Percentiles rank a stretch among this genome's conserved stretches.
Conservation (phyloP, 192 early-diverging fungal species). For the Dimargaris verticillata region DNA sequence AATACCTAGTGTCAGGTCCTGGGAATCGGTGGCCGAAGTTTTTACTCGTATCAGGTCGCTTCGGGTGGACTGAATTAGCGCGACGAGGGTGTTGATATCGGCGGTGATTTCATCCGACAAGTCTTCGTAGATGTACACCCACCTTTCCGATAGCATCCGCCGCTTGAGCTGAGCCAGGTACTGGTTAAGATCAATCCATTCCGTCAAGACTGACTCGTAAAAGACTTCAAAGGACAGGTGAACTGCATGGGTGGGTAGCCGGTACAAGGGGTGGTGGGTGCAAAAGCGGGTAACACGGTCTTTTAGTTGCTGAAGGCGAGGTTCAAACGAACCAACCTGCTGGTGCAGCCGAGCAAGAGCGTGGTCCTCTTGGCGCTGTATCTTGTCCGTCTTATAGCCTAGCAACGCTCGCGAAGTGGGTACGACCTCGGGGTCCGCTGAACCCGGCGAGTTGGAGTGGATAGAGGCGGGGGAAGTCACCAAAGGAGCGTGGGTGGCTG, state of each 20-base stretch:
- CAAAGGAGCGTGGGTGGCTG: background rate
- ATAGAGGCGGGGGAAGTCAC: background rate
- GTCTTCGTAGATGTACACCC: slow-evolving; percentile 10
- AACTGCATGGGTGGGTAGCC: background rate
- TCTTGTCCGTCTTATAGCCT: background rate
- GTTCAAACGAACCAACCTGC: slow-evolving; percentile 9
- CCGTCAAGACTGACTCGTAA: background rate
- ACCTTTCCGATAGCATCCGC: slow-evolving; percentile 5
- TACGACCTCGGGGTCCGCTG: background rate
- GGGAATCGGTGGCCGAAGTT: background rate
- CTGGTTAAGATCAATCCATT: slow-evolving; percentile 3
- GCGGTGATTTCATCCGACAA: slow-evolving; percentile 5
- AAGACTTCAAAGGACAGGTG: background rate
- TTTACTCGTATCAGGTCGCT: slow-evolving; percentile 2
- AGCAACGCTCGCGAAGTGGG: background rate
- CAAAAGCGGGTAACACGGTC: background rate
- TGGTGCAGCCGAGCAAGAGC: slow-evolving; percentile 10
- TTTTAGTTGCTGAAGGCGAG: slow-evolving; percentile 5
- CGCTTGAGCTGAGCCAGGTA: slow-evolving; percentile 7
- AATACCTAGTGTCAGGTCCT: background rate
- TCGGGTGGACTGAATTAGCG: slow-evolving; percentile 2
- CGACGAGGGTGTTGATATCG: background rate
- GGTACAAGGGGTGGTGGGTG: background rate
- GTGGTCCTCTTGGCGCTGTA: slow-evolving; percentile 10
- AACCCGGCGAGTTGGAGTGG: background rate